phyloP scores from a whole-genome alignment of 2,329 filamentous ascomycete species.

The Meredithiella fracta region DNA sequence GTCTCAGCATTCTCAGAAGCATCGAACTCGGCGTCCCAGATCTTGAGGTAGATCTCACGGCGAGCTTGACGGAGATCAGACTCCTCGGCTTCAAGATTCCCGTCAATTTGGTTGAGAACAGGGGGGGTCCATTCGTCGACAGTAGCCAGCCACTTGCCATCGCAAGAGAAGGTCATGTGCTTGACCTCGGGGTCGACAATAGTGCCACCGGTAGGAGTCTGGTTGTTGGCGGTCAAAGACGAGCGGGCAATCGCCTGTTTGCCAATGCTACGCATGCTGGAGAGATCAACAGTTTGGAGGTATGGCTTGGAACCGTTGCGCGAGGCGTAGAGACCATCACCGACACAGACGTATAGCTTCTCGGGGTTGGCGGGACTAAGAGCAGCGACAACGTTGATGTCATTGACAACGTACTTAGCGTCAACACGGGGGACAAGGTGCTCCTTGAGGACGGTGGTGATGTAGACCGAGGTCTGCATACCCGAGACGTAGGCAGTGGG shows the following conservation, averaged over 20 bases:
- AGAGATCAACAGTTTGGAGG: slow-evolving; percentile 78
- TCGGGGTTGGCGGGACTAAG: slow-evolving; percentile 47
- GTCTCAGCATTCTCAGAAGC: slow-evolving; percentile 20
- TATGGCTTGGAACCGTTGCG: slow-evolving; percentile 35
- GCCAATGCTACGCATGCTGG: slow-evolving; percentile 58
- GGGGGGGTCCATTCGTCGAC: slow-evolving; percentile 82
- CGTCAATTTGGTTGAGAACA: slow-evolving; percentile 43
- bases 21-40: slow-evolving; percentile 44
- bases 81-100: slow-evolving; percentile 21
- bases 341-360: slow-evolving; percentile 51
- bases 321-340: slow-evolving; percentile 40
- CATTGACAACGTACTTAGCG: slow-evolving; percentile 22
- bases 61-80: slow-evolving; percentile 34
- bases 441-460: slow-evolving; percentile 33
- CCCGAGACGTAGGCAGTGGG: slow-evolving; percentile 73
- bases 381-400: slow-evolving; percentile 26
- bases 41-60: slow-evolving; percentile 70
- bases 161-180: slow-evolving; percentile 56
- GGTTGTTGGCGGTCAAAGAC: slow-evolving; percentile 66
- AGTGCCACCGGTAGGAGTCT: slow-evolving; percentile 46
- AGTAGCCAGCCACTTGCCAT: slow-evolving; percentile 81
- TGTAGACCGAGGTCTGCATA: slow-evolving; percentile 49
- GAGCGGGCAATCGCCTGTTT: slow-evolving; percentile 81
- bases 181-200: slow-evolving; percentile 66
- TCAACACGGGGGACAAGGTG: slow-evolving; percentile 33